Percentiles rank a stretch among this genome's conserved stretches.
phyloP scores from a whole-genome alignment of 805 yeast species.

The Metschnikowia rubicola region DNA sequence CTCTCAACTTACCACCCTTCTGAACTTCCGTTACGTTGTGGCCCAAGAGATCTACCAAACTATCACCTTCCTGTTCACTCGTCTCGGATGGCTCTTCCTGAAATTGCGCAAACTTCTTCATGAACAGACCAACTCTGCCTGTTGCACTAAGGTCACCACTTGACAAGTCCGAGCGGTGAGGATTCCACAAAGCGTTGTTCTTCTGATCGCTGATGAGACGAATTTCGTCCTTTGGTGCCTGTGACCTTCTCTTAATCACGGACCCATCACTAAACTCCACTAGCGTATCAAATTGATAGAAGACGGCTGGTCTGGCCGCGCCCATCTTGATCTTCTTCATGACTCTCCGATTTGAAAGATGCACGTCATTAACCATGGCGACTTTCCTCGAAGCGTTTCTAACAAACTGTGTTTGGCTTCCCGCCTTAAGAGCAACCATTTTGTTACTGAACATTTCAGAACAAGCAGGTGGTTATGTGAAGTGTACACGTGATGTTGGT shows the following conservation, averaged over 20 bases:
- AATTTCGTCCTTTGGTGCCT: constrained; percentile 82
- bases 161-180: constrained; percentile 71
- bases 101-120: constrained; percentile 53
- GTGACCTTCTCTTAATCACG: constrained; percentile 77
- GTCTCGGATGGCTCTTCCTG: constrained; percentile 28
- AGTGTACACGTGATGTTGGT: neutral
- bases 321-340: constrained; percentile 69
- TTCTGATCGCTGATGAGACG: constrained; percentile 87
- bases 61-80: constrained; percentile 39
- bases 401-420: constrained; percentile 10
- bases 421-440: neutral
- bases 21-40: constrained; percentile 52
- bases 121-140: constrained; percentile 75
- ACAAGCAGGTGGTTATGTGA: neutral
- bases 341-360: constrained; percentile 53
- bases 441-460: neutral
- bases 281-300: constrained; percentile 80
- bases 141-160: constrained; percentile 78
- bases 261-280: constrained; percentile 96
- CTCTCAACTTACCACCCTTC: constrained; percentile 51
- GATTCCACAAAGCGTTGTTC: constrained; percentile 85
- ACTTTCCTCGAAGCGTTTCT: constrained; percentile 14
- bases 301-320: constrained; percentile 90
- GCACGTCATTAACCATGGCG: constrained; percentile 37
- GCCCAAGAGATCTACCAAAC: constrained; percentile 59